Conservation (phyloP, 768 basidiomycete species). For the Dacryopinax primogenitus region DNA sequence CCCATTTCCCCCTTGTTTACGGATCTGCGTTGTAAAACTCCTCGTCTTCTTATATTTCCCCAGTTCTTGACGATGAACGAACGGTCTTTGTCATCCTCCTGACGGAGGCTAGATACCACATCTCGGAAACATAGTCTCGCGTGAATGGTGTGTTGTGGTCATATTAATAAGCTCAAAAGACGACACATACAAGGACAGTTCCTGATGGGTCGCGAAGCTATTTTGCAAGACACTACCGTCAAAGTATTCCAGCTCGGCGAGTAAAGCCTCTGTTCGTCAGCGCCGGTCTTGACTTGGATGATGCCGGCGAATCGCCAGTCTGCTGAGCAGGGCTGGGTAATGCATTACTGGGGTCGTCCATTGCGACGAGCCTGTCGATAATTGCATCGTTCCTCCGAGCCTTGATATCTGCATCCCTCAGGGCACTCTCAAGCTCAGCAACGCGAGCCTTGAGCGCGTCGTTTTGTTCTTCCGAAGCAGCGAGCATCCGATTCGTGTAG, state of each 20-base stretch:
- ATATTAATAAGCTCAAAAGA: too few relatives aligned
- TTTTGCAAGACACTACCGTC: too few relatives aligned
- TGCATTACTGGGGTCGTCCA: too few relatives aligned
- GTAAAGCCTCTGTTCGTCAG: too few relatives aligned
- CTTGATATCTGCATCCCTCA: background rate
- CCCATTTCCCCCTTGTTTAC: background rate
- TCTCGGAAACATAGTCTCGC: background rate
- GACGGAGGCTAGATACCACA: background rate
- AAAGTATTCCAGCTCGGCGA: too few relatives aligned
- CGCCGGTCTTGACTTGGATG: too few relatives aligned
- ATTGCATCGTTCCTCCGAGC: background rate
- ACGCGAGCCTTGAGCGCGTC: background rate
- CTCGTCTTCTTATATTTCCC: too few relatives aligned
- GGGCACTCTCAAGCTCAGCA: background rate
- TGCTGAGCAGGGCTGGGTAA: too few relatives aligned
- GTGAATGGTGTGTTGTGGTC: too few relatives aligned
- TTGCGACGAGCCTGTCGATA: background rate
- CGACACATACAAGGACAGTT: too few relatives aligned
- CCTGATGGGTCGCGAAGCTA: too few relatives aligned
- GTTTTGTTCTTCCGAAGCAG: background rate
- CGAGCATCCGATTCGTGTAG: background rate
- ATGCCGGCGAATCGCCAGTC: background rate
- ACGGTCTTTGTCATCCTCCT: background rate
- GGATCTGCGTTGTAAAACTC: background rate
- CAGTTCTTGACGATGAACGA: slow-evolving; percentile 1